Evolutionary conservation across 2,329 filamentous ascomycete species (phyloP), one percentile per base, ranked within the genome.

Genomic region (Conoideocrella luteorostrata): DNA sequence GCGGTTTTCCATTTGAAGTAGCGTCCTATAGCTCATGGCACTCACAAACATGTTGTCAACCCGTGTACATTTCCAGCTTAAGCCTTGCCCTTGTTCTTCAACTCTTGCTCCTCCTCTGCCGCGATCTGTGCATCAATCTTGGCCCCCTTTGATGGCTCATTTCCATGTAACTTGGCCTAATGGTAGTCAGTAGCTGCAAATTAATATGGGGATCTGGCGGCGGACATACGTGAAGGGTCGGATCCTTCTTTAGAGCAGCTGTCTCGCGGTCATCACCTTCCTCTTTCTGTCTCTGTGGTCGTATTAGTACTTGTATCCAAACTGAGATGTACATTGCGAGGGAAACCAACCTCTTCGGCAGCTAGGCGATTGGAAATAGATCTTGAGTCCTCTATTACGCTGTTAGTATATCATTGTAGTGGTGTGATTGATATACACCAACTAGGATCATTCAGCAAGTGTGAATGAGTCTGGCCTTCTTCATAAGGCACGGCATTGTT

Each of bases 401-500:
- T 9, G 10, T 43, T 21, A 43, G 7, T 23, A 22, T 21, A 7
- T 2, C 2, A 20, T 17, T 17, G 22, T 20, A 9, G 11, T 5
- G 13, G 5, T 4, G 23, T 22, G 11, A 18, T n/a, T n/a, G 7
- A 7, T n/a, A 4, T 11, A 12, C 3, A 33, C 75, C 49, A 75
- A 89, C 86, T 91, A 39, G 86, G 79, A 61, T 93, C 86, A 44
- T 76, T 74, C 50, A 74, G 70, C 48, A 73, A 63, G 65, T 94
- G 87, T 41, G 82, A 83, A 62, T 86, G 71, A 46, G 74, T 62
- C 62, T 83, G 72, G 55, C 88, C 87, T 68, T 91, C 84, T 48
- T 89, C 69, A 68, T 78, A 93, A 41, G 77, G 68, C 17, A 72
- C 64, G 33, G 71, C 69, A 20, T 73, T 61, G 29, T 72, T 84